A percentile compares a stretch with the other conserved stretches of the same genome.
phyloP scores from a whole-genome alignment of 2,329 filamentous ascomycete genomes.

The Purpureocillium takamizusanense region DNA sequence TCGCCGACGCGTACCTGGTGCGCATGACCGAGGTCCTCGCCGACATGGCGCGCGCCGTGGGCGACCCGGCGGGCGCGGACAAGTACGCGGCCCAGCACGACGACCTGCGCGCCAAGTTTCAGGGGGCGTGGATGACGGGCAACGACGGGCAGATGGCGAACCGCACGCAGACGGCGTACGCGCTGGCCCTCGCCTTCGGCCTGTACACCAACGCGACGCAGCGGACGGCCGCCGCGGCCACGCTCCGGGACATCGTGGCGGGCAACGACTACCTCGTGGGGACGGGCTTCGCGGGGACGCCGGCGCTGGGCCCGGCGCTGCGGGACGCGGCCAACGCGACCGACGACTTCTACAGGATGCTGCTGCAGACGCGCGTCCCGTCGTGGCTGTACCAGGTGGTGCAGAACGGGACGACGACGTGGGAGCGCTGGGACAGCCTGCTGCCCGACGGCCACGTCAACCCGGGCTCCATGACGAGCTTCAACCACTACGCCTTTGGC shows the following conservation, averaged over 20 bases:
- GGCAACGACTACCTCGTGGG: conserved; percentile 25
- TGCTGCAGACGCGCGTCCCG: conserved; percentile 33
- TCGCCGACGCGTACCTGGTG: conserved; percentile 38
- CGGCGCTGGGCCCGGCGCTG: conserved; percentile 24
- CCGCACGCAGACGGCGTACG: conserved; percentile 30
- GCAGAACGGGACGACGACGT: conserved; percentile 37
- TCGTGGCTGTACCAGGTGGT: conserved; percentile 40
- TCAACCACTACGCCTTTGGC: conserved; percentile 42
- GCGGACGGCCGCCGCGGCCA: conserved; percentile 11
- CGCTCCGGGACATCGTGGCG: conserved; percentile 21
- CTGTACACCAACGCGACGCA: conserved; percentile 15
- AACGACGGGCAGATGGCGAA: conserved; percentile 20
- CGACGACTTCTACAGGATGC: conserved; percentile 34
- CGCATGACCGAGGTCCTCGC: conserved; percentile 29
- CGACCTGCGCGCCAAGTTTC: conserved; percentile 17
- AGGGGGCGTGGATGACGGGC: conserved; percentile 19
- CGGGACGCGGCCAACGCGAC: conserved; percentile 9
- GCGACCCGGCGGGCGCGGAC: conserved; percentile 14
- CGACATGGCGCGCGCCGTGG: conserved; percentile 22
- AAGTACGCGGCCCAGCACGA: conserved; percentile 12
- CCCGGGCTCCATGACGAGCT: conserved; percentile 37
- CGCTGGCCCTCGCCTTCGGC: conserved; percentile 27
- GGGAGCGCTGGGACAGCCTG: conserved; percentile 42
- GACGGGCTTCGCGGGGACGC: conserved; percentile 36
- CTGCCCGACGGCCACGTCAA: conserved; percentile 34